A percentile compares a stretch with the other conserved stretches of the same genome.
These are phyloP conservation scores for Hordeum vulgare DNA, from an alignment of 176 grass and related monocot species.

Conservation along the genomic window MorexV3_pseudomolecules_assembly NC_058522.1:489352921-489353420, in stretches of 20 bases:
- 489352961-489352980: neutral
- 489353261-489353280: neutral
- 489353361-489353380: neutral
- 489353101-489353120: neutral
- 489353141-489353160: neutral
- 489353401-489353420: conserved; percentile 4
- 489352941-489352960: neutral
- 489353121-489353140: neutral
- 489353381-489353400: neutral
- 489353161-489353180: neutral
- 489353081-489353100: neutral
- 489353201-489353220: conserved; percentile 7
- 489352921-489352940: neutral
- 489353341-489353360: neutral
- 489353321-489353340: neutral
- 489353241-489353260: conserved; percentile 18
- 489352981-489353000: neutral
- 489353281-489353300: neutral
- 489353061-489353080: neutral
- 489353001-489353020: neutral
- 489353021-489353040: neutral
- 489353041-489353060: neutral
- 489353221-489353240: neutral
- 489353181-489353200: neutral
- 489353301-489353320: conserved; percentile 1